Evolutionary conservation across 169 alveolate genomes (phyloP).

Genomic region (Babesia divergens): DNA sequence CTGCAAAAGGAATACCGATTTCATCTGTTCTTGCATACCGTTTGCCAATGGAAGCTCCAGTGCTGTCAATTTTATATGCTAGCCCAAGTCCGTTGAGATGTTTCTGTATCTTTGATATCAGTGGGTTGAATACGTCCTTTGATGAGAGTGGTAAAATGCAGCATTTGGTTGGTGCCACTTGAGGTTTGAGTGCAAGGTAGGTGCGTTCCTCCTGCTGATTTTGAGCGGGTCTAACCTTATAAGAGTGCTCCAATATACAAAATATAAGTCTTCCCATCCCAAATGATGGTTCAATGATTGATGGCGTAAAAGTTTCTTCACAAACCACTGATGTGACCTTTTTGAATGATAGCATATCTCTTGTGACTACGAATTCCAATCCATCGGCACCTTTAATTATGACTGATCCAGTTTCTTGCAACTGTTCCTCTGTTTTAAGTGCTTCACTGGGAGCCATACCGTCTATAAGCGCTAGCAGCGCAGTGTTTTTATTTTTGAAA

Average conservation of each 20-base stretch:
- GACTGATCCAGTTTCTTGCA: slow-evolving; percentile 48
- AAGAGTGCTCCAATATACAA: slow-evolving; percentile 94
- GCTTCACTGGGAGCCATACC: slow-evolving; percentile 56
- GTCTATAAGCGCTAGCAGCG: slow-evolving; percentile 57
- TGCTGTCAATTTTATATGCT: slow-evolving; percentile 88
- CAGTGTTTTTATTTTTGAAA: slow-evolving; percentile 81
- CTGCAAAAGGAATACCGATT: slow-evolving; percentile 97
- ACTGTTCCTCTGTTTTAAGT: slow-evolving; percentile 62
- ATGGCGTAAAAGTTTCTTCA: slow-evolving; percentile 92
- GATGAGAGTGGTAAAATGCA: slow-evolving; percentile 91
- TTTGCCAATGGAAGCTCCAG: slow-evolving; percentile 91
- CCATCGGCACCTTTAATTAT: slow-evolving; percentile 22
- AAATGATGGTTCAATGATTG: slow-evolving; percentile 97
- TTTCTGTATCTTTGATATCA: slow-evolving; percentile 68
- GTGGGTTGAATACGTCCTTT: slow-evolving; percentile 77
- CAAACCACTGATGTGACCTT: slow-evolving; percentile 81
- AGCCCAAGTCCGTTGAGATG: slow-evolving; percentile 70
- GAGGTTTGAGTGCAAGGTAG: slow-evolving; percentile 90
- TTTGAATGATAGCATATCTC: slow-evolving; percentile 84
- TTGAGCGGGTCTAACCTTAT: slow-evolving; percentile 82
- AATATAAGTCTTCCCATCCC: slow-evolving; percentile 95
- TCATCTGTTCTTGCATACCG: slow-evolving; percentile 98
- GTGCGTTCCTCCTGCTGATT: slow-evolving; percentile 82
- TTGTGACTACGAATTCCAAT: slow-evolving; percentile 19
- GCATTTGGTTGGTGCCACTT: slow-evolving; percentile 93